Evolutionary conservation across 345 rosid species (phyloP).

Genomic region (Eutrema yunnanense): DNA sequence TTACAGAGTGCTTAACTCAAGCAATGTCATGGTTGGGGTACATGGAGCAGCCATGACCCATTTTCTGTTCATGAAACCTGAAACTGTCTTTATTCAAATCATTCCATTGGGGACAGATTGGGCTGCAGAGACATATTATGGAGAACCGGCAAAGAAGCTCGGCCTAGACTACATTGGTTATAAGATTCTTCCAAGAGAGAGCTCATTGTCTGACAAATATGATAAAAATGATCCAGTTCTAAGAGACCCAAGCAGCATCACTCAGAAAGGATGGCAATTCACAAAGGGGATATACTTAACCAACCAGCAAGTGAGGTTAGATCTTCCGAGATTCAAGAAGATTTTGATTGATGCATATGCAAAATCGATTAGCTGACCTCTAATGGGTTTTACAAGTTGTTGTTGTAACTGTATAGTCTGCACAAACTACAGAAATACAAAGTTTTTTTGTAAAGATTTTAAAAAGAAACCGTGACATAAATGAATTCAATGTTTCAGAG

Average conservation of each 20-base stretch:
- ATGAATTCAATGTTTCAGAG: constrained; percentile 19
- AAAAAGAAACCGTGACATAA: constrained; percentile 8
- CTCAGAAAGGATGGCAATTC: constrained; percentile 66
- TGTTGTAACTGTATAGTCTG: constrained; percentile 8
- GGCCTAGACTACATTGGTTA: constrained; percentile 65
- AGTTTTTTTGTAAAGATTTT: constrained; percentile 20
- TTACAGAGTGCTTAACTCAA: constrained; percentile 55
- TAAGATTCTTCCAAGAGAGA: constrained; percentile 53
- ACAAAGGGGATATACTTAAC: constrained; percentile 66
- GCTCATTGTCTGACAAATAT: constrained; percentile 61
- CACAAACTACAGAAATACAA: constrained; percentile 5
- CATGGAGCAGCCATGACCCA: constrained; percentile 96
- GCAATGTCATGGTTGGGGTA: constrained; percentile 74
- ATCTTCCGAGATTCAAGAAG: constrained; percentile 53
- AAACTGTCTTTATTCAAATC: constrained; percentile 60
- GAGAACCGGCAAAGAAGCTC: constrained; percentile 70
- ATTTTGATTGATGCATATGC: constrained; percentile 43
- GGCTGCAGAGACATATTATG: constrained; percentile 81
- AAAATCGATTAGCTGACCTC: constrained; percentile 27
- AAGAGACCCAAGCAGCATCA: constrained; percentile 51
- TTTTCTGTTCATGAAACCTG: constrained; percentile 70
- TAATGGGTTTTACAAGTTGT: background rate
- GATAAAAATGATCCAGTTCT: constrained; percentile 56
- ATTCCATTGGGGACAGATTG: constrained; percentile 80
- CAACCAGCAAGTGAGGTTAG: constrained; percentile 51